Base-by-base conservation (phyloP, 306 rosid species). In the Inga oerstediana region DNA sequence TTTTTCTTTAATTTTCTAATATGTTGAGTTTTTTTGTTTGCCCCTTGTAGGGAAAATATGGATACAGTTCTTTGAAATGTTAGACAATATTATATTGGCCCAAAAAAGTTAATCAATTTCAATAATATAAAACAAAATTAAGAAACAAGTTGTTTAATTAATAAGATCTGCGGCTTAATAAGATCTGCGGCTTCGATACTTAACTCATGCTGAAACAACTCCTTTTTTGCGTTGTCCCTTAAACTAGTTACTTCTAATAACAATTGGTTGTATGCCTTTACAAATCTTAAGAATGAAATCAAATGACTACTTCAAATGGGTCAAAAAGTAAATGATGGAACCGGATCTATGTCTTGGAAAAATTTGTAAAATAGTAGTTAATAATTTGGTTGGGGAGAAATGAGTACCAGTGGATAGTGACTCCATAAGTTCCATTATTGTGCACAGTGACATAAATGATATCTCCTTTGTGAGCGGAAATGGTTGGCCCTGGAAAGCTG, bases 371-470 rank as follows among this genome's bases (percentile, higher is more conserved):
- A 64, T 56, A 58, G 3, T 12, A 49, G 19, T 49, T 49, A 49
- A 49, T 64, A 64, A 65, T 65, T 65, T 32, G 71, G 4, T 27
- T 30, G n/a, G 5, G 39, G 71, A 14, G 4, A 32, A 5, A 32
- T 65, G 3, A 32, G 39, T 65, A 81, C 84, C 80, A 81, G 80
- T 81, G 84, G 30, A 81, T 22, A 17, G 84, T 81, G 58, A 74
- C 76, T 8, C 72, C 72, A 17, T 67, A 67, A 67, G 72, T 35
- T 67, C 82, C 88, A 62, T 41, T 24, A 84, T 85, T 85, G 17
- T 81, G 32, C 13, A 88, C 91, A 64, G 87, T 59, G 41, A 90
- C 88, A 64, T 15, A 44, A 76, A 88, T 44, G 5, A 85, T 88
- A 17, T 90, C 85, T 78, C 93, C 93, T 19, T 30, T 52, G 51